phyloP scores from a whole-genome alignment of 164 flowering plant genomes.

The Cinnamomum micranthum region DNA sequence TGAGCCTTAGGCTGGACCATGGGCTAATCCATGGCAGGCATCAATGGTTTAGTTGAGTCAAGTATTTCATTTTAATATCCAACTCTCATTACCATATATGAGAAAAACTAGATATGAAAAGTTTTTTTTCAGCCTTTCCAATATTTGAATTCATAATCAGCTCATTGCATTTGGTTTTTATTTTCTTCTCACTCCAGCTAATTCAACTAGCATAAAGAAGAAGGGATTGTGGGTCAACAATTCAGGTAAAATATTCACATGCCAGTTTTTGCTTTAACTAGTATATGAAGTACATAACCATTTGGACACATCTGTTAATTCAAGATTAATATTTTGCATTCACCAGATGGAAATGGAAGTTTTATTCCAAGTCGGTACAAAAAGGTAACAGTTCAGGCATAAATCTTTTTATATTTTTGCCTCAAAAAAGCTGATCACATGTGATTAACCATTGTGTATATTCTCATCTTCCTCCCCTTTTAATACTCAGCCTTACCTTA shows the following conservation, averaged over 20 bases:
- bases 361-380: constrained; percentile 30
- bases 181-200: constrained; percentile 24
- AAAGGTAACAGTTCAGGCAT: constrained; percentile 34
- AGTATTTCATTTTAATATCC: no score
- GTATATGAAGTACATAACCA: not conserved
- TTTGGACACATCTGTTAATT: constrained; percentile 1
- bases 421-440: not conserved
- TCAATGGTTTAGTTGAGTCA: no score
- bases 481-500: not conserved
- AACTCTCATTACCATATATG: no score
- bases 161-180: not conserved
- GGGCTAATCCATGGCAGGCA: no score
- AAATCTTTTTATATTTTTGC: not conserved
- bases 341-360: constrained; percentile 39
- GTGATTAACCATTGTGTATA: no score
- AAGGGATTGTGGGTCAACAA: constrained; percentile 25
- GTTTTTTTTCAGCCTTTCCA: not conserved
- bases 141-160: no score
- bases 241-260: constrained; percentile 31
- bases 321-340: constrained; percentile 8
- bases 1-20: no score
- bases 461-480: not conserved
- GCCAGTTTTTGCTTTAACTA: not conserved
- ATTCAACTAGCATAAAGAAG: constrained; percentile 27
- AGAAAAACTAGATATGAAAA: no score